These are phyloP conservation scores for Haplosporangium sp. DNA, from an alignment of 371 early-diverging fungal species.

Conservation along the genomic window DNA sequence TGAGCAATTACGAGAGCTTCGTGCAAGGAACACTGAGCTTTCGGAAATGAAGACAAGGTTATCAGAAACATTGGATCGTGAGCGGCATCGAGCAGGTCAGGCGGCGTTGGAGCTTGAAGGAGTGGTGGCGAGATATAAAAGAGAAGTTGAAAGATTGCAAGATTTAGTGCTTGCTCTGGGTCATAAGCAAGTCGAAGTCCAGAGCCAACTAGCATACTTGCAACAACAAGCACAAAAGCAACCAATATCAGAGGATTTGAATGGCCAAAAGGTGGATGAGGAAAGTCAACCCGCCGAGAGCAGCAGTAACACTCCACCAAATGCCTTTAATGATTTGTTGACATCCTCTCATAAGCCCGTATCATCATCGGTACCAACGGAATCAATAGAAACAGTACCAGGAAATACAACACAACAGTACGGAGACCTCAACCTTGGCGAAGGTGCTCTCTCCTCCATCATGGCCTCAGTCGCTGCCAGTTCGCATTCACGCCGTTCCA, in stretches of 20 bases:
- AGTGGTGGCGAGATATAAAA: slow-evolving; percentile 28
- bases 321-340: background rate
- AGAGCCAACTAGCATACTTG: slow-evolving; percentile 18
- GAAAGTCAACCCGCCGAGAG: background rate
- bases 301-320: background rate
- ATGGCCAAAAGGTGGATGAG: background rate
- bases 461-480: slow-evolving; percentile 27
- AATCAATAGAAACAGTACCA: background rate
- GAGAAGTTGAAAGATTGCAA: slow-evolving; percentile 34
- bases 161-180: slow-evolving; percentile 40
- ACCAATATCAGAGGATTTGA: background rate
- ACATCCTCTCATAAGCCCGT: background rate
- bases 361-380: background rate
- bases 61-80: slow-evolving; percentile 14
- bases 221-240: slow-evolving; percentile 19
- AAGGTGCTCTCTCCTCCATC: slow-evolving; percentile 22
- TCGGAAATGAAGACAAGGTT: slow-evolving; percentile 13
- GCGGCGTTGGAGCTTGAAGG: slow-evolving; percentile 25
- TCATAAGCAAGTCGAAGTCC: slow-evolving; percentile 31
- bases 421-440: slow-evolving; percentile 9
- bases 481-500: slow-evolving; percentile 15
- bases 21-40: slow-evolving; percentile 19
- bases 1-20: slow-evolving; percentile 35
- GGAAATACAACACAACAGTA: slow-evolving; percentile 3
- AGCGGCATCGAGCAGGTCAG: slow-evolving; percentile 21